Evolutionary conservation across 495 filamentous ascomycete species (phyloP), one percentile per base, ranked within the genome.

Genomic region (Aspergillus ellipticus): DNA sequence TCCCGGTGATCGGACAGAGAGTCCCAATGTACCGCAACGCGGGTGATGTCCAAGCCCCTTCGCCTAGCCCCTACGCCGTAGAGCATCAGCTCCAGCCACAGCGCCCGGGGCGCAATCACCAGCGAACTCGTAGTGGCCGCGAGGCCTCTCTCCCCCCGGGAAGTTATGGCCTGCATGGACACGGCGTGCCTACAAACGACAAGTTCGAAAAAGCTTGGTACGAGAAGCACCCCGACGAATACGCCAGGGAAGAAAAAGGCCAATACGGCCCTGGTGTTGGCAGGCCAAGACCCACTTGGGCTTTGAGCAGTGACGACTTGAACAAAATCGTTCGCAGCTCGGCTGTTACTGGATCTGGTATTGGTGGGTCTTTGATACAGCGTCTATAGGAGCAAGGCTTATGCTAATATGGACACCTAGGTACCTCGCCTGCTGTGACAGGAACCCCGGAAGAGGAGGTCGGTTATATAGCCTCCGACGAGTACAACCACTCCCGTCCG

Each of bases 1-100:
- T 96, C 58, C 93, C 92, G 10, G 88, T 93, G 65, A 94, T 96
- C 57, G 92, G 92, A 35, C 79, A 85, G 64, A 82, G 90, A 62
- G 92, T 97, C 19, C 95, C 94, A 31, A 96, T 99, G 91, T 87
- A 93, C 64, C 86, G 86, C 33, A 85, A 95, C 73, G 92, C 92
- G 37, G 94, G 94, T 42, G 94, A 97, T 70, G 95, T 99, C 9
- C 94, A 99, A 73, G 94, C 94, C 11, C 94, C 94, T 0, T 92
- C 95, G 0, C 90, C 92, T 3, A 83, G 87, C 15, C 89, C 85
- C n/a, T 73, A 72, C 48, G 57, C 76, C 29, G 74, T 80, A 4
- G 71, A 81, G 16, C 76, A 76, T 11, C 45, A 48, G 22, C 22
- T 29, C 9, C 31, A 42, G 49, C 29, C 69, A 80, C 35, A 39